Evolutionary conservation across 352 stramenopile species (phyloP).

Genomic region (Globisporangium yorkense): DNA sequence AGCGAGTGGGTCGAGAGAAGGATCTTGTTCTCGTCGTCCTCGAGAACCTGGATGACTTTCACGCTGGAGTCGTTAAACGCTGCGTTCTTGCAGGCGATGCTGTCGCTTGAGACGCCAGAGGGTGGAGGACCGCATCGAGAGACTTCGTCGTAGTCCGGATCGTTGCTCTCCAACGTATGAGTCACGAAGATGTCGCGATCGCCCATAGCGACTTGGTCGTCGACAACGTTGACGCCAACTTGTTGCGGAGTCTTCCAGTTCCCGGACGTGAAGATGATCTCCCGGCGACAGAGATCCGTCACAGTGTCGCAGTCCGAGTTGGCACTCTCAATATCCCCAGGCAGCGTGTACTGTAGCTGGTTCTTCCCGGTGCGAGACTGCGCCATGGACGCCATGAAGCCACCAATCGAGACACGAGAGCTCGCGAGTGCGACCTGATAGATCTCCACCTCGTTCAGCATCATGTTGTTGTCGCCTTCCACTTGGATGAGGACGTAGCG

Average conservation of each 20-base stretch:
- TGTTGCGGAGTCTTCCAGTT: conserved; percentile 35
- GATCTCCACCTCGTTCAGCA: conserved; percentile 57
- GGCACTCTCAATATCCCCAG: conserved; percentile 15
- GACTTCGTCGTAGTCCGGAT: conserved; percentile 36
- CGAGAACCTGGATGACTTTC: conserved; percentile 38
- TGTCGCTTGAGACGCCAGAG: not conserved
- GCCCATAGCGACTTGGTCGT: conserved; percentile 51
- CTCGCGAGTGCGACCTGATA: conserved; percentile 59
- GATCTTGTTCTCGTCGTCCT: conserved; percentile 64
- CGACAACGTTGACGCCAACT: conserved; percentile 30
- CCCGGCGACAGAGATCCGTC: conserved; percentile 42
- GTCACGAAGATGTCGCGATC: conserved; percentile 41
- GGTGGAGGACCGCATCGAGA: conserved; percentile 17
- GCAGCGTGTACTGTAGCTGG: conserved; percentile 32
- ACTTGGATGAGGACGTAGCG: conserved; percentile 49
- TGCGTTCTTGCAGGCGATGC: conserved; percentile 18
- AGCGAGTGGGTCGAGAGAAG: conserved; percentile 40
- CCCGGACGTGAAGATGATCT: conserved; percentile 54
- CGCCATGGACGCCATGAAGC: conserved; percentile 46
- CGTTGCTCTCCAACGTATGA: conserved; percentile 37
- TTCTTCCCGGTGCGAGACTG: conserved; percentile 26
- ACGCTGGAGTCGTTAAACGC: conserved; percentile 49
- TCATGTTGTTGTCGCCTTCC: conserved; percentile 48
- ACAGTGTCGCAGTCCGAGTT: conserved; percentile 23
- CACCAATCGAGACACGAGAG: conserved; percentile 35